Conservation (phyloP, 257 asterid species). For the Voacanga thouarsii region DNA sequence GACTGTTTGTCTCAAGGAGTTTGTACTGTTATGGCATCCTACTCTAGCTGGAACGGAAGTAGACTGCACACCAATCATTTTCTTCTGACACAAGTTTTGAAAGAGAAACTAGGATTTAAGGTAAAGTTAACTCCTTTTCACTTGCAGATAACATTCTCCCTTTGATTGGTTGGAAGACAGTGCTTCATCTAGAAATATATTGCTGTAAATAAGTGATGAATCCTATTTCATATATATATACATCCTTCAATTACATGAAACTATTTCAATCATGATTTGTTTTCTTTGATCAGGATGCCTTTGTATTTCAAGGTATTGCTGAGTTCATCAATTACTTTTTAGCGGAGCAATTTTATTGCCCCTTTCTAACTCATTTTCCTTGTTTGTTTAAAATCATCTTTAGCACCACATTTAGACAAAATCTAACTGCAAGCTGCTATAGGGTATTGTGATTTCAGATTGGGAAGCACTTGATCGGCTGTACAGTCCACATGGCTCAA, state of each 20-base stretch:
- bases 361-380: not conserved
- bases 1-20: slow-evolving; percentile 80
- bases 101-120: slow-evolving; percentile 83
- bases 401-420: not conserved
- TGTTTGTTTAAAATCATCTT: not conserved
- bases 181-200: not conserved
- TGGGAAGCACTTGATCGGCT: slow-evolving; percentile 47
- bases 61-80: slow-evolving; percentile 51
- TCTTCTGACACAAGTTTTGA: slow-evolving; percentile 75
- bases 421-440: slow-evolving; percentile 18
- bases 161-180: not conserved
- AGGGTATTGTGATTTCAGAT: slow-evolving; percentile 88
- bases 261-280: not conserved
- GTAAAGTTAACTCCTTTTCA: slow-evolving; percentile 29
- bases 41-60: slow-evolving; percentile 78
- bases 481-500: slow-evolving; percentile 35
- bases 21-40: slow-evolving; percentile 88
- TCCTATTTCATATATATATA: not conserved
- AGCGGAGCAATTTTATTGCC: not conserved
- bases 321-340: not conserved
- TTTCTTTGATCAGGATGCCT: not conserved
- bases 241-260: not conserved
- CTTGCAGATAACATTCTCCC: not conserved
- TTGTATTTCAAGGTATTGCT: not conserved
- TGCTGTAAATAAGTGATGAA: not conserved